A percentile compares a stretch with the other conserved stretches of the same genome.
phyloP scores from a whole-genome alignment of 106 monocot species.

The Apostasia shenzhenica region DNA sequence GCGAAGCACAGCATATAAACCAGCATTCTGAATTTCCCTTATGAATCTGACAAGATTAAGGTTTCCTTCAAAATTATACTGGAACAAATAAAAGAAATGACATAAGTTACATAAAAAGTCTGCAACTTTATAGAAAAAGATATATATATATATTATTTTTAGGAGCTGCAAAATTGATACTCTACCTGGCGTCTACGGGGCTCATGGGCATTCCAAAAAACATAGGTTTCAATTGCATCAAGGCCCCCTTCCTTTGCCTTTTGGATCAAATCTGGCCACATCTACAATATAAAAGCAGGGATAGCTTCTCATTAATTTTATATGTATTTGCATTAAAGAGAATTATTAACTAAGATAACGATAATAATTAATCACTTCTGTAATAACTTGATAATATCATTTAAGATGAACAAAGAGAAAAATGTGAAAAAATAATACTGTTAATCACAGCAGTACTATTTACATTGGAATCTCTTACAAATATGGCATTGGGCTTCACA shows the following conservation, averaged over 20 bases:
- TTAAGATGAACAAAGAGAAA: no score
- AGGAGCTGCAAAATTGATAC: no score
- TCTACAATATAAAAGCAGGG: slow-evolving; percentile 9
- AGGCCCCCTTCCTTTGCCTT: slow-evolving; percentile 36
- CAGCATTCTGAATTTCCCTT: slow-evolving; percentile 33
- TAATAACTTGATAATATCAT: no score
- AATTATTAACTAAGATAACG: no score
- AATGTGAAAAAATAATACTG: no score
- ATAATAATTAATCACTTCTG: no score
- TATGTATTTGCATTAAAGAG: no score
- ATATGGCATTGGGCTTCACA: no score
- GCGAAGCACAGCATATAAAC: slow-evolving; percentile 35
- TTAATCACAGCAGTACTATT: no score
- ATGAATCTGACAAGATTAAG: slow-evolving; percentile 42
- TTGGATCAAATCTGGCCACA: slow-evolving; percentile 37
- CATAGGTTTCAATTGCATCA: slow-evolving; percentile 45
- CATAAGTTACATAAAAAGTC: not conserved
- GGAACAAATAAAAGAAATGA: not conserved
- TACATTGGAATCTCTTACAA: no score
- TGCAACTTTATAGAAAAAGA: not conserved
- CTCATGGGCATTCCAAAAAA: slow-evolving; percentile 45
- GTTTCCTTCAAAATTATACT: slow-evolving; percentile 46
- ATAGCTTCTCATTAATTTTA: no score
- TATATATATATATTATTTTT: no score
- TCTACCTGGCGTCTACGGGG: slow-evolving; percentile 18